Base-by-base conservation (phyloP, 805 yeast genomes). In the Suhomyces prunicola region DNA sequence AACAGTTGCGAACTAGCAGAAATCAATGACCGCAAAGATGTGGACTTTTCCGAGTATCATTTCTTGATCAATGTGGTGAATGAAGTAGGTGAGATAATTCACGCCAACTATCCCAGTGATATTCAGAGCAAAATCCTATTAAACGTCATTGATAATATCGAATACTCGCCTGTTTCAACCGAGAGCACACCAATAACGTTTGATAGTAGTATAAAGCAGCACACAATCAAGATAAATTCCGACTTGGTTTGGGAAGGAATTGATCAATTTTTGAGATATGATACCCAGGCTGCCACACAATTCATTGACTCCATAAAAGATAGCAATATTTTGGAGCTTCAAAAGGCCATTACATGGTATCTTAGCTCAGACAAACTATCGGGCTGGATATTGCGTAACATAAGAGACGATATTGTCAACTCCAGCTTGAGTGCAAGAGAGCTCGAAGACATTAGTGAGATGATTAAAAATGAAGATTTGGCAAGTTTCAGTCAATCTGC, bases 61-160 rank as follows among this genome's bases (percentile, higher is more conserved):
- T 62, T 61, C 50, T 59, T 55, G 39, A 51, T 68, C 10, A 52
- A 54, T 52, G 65, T 69, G n/a, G 58, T 68, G 9, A 50, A 57
- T 12, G 61, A 63, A 19, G 51, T 66, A 17, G 55, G 63, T 6
- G 47, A 53, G 5, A 50, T 54, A 24, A 49, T 55, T 36, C 57
- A 54, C 35, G 4, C 45, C 6, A 49, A 13, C 26, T 44, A 55
- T 42, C 55, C 64, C 6, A 53, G 54, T n/a, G 50, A 47, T 22
- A 50, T 60, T 10, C 58, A 61, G 40, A 60, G 63, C 44, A 65
- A 68, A 40, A 61, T 71, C 19, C 50, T 71, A 13, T 53, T 73
- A n/a, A 71, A 71, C 1, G 58, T 75, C 1, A 63, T 75, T 22
- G 80, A 75, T 55, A 75, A 73, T 55, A 47, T 56, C 3, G 76